A percentile compares a stretch with the other conserved stretches of the same genome.
phyloP scores from a whole-genome alignment of 139 green algal species.

The Tetratostichococcus sp. region DNA sequence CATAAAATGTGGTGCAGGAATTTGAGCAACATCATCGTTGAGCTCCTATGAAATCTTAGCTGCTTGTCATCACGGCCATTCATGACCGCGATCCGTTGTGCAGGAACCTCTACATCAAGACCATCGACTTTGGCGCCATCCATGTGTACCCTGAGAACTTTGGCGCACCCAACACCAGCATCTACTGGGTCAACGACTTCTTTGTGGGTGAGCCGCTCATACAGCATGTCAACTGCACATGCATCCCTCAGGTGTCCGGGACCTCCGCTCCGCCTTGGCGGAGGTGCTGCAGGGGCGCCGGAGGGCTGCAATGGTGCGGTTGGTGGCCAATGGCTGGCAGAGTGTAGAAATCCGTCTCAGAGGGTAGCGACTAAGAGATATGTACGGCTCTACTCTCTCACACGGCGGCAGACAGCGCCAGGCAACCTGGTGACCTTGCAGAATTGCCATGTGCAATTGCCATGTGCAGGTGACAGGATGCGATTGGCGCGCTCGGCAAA shows the following conservation, averaged over 20 bases:
- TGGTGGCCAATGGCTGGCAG: too few species aligned
- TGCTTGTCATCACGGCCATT: too few species aligned
- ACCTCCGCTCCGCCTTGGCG: too few species aligned
- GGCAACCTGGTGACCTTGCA: too few species aligned
- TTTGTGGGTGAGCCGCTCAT: not conserved
- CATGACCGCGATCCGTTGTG: not conserved
- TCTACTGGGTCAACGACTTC: not conserved
- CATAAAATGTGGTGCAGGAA: too few species aligned
- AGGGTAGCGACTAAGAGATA: too few species aligned
- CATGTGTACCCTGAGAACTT: constrained; percentile 9
- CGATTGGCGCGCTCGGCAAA: constrained; percentile 17
- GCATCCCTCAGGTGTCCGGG: not conserved
- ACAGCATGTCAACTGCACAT: not conserved
- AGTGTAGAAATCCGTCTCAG: too few species aligned
- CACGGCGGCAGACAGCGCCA: too few species aligned
- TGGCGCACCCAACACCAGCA: not conserved
- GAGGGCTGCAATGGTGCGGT: not conserved
- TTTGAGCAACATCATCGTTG: not conserved
- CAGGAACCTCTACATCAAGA: not conserved
- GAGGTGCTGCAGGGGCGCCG: too few species aligned
- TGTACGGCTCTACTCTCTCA: too few species aligned
- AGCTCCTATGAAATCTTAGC: too few species aligned
- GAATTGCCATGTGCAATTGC: too few species aligned
- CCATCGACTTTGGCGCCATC: constrained; percentile 21
- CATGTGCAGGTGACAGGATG: not conserved